Evolutionary conservation across 2,329 filamentous ascomycete genomes (phyloP).

Genomic region (Rhinocladiella similis): DNA sequence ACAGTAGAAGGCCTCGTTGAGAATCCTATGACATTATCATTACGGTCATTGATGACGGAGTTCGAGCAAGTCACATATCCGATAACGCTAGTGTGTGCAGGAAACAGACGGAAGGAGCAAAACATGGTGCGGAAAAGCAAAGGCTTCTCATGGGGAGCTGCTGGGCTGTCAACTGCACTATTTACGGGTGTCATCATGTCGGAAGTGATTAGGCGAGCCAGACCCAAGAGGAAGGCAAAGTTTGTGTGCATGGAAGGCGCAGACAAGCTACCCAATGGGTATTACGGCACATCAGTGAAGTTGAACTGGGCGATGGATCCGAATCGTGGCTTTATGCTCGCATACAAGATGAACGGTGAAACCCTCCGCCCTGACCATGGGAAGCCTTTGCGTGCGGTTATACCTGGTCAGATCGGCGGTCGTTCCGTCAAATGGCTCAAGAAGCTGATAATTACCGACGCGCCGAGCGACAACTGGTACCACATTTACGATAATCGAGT

Average conservation of each 20-base stretch:
- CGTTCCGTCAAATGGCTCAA: constrained; percentile 93
- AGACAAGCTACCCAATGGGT: constrained; percentile 82
- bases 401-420: constrained; percentile 89
- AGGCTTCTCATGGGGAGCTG: constrained; percentile 91
- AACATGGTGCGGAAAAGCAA: constrained; percentile 89
- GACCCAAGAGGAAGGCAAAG: constrained; percentile 67
- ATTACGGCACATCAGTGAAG: constrained; percentile 85
- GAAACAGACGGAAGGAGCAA: constrained; percentile 89
- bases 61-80: constrained; percentile 84
- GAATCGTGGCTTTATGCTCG: constrained; percentile 80
- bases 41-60: constrained; percentile 69
- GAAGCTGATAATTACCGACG: constrained; percentile 72
- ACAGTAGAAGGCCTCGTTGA: constrained; percentile 83
- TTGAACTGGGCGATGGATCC: constrained; percentile 85
- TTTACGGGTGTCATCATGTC: constrained; percentile 81
- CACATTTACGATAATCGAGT: constrained; percentile 94
- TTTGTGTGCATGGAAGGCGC: constrained; percentile 92
- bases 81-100: constrained; percentile 86
- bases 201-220: constrained; percentile 68
- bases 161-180: constrained; percentile 80
- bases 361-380: constrained; percentile 79
- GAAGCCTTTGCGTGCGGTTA: constrained; percentile 75
- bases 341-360: constrained; percentile 89
- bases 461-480: constrained; percentile 90
- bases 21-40: constrained; percentile 68